Evolutionary conservation across 257 asterid genomes (phyloP).

Genomic region (Solanum habrochaites): DNA sequence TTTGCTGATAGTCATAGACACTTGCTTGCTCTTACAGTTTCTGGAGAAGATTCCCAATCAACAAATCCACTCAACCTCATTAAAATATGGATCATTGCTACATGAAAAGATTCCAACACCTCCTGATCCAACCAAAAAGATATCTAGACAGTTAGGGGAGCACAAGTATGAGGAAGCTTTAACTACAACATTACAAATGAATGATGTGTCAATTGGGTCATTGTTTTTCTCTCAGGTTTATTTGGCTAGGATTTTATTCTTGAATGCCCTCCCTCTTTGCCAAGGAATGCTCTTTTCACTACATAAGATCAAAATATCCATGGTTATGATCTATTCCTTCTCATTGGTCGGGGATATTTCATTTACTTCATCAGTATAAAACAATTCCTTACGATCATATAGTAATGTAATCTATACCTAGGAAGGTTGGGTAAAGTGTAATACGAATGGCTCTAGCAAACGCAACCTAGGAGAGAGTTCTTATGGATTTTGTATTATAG

Average conservation of each 20-base stretch:
- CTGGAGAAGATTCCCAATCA: conserved; percentile 44
- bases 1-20: conserved; percentile 83
- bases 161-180: conserved; percentile 86
- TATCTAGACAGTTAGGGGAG: conserved; percentile 62
- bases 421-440: no score
- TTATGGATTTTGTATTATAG: no score
- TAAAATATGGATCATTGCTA: conserved; percentile 72
- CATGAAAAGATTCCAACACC: conserved; percentile 85
- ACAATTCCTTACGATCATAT: no score
- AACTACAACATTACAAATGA: conserved; percentile 72
- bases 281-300: conserved; percentile 94
- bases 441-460: no score
- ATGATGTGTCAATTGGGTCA: conserved; percentile 70
- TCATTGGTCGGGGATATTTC: no score
- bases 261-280: conserved; percentile 71
- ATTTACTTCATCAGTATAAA: no score
- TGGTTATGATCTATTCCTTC: no score
- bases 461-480: no score
- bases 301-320: no score
- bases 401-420: no score
- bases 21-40: conserved; percentile 51
- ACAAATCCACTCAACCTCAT: conserved; percentile 58
- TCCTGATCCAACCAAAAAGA: conserved; percentile 82
- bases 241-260: conserved; percentile 41
- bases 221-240: conserved; percentile 98